A percentile compares a stretch with the other conserved stretches of the same genome.
phyloP scores from a whole-genome alignment of 768 basidiomycete species.

The Xerocomus brunneocitrinus region DNA sequence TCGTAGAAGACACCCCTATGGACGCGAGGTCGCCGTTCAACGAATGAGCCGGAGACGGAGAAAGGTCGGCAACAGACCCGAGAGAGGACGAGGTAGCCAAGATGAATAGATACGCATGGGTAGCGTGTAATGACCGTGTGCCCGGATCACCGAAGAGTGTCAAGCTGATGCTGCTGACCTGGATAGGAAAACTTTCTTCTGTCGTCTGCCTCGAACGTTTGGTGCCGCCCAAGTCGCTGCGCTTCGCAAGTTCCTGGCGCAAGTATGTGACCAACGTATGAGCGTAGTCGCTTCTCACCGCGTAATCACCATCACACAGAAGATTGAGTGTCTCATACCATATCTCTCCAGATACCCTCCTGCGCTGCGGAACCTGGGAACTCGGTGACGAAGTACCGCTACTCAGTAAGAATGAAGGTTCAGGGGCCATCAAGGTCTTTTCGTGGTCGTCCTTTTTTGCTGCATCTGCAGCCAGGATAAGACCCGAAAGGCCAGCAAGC shows the following conservation, averaged over 20 bases:
- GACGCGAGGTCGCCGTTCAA: slow-evolving; percentile 28
- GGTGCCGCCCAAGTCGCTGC: slow-evolving; percentile 42
- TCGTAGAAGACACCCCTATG: slow-evolving; percentile 28
- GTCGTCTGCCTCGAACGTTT: slow-evolving; percentile 42
- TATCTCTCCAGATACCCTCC: slow-evolving; percentile 70
- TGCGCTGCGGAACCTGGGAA: slow-evolving; percentile 48
- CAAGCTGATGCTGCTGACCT: slow-evolving; percentile 42
- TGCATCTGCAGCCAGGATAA: slow-evolving; percentile 59
- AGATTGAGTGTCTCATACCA: slow-evolving; percentile 91
- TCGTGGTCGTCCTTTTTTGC: slow-evolving; percentile 23
- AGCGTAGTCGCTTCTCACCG: slow-evolving; percentile 77
- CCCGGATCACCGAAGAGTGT: slow-evolving; percentile 56
- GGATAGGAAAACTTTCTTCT: slow-evolving; percentile 46
- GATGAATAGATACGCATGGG: slow-evolving; percentile 77
- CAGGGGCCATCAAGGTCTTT: slow-evolving; percentile 13
- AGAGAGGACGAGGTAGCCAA: slow-evolving; percentile 69
- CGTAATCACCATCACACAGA: slow-evolving; percentile 72
- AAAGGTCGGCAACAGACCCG: slow-evolving; percentile 39
- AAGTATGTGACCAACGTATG: slow-evolving; percentile 72
- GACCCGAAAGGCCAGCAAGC: slow-evolving; percentile 62
- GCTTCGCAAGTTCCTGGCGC: slow-evolving; percentile 66
- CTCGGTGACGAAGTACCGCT: slow-evolving; percentile 25
- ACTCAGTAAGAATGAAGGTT: slow-evolving; percentile 26
- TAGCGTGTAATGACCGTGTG: slow-evolving; percentile 71
- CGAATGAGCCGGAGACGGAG: slow-evolving; percentile 40